Conservation (phyloP, 441 rosid species). For the Macaranga tanarius region DNA sequence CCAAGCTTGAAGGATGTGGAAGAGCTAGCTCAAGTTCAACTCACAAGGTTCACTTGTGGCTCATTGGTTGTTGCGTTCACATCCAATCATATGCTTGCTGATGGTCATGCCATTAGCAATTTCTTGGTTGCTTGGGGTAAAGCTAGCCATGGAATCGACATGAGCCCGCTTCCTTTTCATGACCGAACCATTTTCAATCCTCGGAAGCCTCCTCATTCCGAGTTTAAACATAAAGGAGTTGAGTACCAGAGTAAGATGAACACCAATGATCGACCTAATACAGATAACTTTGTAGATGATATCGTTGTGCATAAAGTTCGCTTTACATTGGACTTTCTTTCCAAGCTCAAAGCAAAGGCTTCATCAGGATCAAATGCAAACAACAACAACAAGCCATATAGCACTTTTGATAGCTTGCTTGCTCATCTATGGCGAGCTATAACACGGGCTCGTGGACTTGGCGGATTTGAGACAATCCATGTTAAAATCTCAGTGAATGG, state of each 20-base stretch:
- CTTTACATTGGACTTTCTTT: conserved; percentile 17
- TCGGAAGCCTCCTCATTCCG: neutral
- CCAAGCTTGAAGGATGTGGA: conserved; percentile 18
- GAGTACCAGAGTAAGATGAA: neutral
- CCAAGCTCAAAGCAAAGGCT: conserved; percentile 12
- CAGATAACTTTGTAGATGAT: conserved; percentile 1
- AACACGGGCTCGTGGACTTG: conserved; percentile 17
- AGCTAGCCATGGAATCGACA: conserved; percentile 14
- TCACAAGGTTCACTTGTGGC: conserved; percentile 21
- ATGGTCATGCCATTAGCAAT: conserved; percentile 20
- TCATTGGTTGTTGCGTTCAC: conserved; percentile 20
- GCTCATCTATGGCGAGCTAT: conserved; percentile 20
- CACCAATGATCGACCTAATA: neutral
- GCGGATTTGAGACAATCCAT: neutral
- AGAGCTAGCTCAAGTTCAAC: conserved; percentile 19
- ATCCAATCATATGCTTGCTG: conserved; percentile 7
- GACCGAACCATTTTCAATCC: conserved; percentile 11
- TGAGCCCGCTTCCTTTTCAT: conserved; percentile 8
- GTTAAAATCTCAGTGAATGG: conserved; percentile 16
- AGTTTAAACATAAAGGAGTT: conserved; percentile 13
- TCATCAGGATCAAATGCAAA: neutral
- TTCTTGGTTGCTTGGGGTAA: conserved; percentile 19
- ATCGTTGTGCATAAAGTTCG: conserved; percentile 18
- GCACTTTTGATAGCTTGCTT: conserved; percentile 21
- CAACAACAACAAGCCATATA: conserved; percentile 1